Percentiles rank a stretch among this genome's conserved stretches.
phyloP scores from a whole-genome alignment of 108 stramenopile species.

The Nitzschia sp. region DNA sequence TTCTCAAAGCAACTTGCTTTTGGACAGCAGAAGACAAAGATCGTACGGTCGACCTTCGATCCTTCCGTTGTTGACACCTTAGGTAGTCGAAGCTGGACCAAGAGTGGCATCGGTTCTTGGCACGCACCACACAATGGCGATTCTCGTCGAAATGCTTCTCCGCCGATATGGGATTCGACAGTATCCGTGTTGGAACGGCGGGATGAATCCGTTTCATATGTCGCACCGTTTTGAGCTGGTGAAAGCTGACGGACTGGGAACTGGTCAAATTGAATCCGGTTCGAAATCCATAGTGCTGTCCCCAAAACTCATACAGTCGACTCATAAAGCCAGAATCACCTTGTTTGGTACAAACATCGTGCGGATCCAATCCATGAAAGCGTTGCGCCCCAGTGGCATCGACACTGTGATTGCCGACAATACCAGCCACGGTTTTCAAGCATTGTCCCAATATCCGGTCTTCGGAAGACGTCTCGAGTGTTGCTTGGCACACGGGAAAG shows the following conservation, averaged over 20 bases:
- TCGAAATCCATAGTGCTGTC: slow-evolving; percentile 6
- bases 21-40: slow-evolving; percentile 45
- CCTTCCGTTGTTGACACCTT: slow-evolving; percentile 42
- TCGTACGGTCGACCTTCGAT: slow-evolving; percentile 44
- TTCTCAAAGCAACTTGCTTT: slow-evolving; percentile 22
- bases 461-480: slow-evolving; percentile 21
- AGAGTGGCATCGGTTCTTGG: slow-evolving; percentile 47
- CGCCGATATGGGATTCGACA: slow-evolving; percentile 61
- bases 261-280: slow-evolving; percentile 19
- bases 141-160: slow-evolving; percentile 35
- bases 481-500: slow-evolving; percentile 13
- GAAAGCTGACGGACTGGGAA: slow-evolving; percentile 19
- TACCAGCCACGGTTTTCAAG: slow-evolving; percentile 22
- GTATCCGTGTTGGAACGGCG: slow-evolving; percentile 25
- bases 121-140: slow-evolving; percentile 52
- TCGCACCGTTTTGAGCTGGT: slow-evolving; percentile 3
- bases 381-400: slow-evolving; percentile 21
- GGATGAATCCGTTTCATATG: slow-evolving; percentile 37
- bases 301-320: slow-evolving; percentile 15
- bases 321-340: slow-evolving; percentile 7
- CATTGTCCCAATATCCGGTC: slow-evolving; percentile 34
- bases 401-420: slow-evolving; percentile 28
- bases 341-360: slow-evolving; percentile 17
- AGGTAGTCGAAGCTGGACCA: slow-evolving; percentile 58
- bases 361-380: slow-evolving; percentile 32